phyloP scores from a whole-genome alignment of 106 monocot genomes.

The Cymbidium sinense region DNA sequence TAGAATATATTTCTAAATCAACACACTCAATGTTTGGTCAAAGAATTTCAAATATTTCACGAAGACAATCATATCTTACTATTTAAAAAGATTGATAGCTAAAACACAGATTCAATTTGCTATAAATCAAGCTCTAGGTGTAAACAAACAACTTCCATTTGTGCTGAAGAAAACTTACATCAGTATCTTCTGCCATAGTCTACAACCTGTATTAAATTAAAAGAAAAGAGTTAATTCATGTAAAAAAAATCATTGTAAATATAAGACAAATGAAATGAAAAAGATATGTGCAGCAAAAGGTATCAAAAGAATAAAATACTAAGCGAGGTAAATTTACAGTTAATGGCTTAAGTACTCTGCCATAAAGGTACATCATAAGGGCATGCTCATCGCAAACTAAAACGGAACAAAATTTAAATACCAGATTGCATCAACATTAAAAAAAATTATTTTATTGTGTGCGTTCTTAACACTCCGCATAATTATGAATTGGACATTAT shows the following conservation, averaged over 20 bases:
- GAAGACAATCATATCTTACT: too few relatives aligned
- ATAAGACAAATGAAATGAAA: not conserved
- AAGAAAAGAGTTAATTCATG: not conserved
- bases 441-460: not conserved
- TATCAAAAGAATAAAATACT: not conserved
- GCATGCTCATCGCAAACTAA: not conserved
- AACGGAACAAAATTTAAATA: not conserved
- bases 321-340: too few relatives aligned
- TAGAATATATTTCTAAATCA: too few relatives aligned
- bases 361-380: not conserved
- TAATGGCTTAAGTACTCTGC: too few relatives aligned
- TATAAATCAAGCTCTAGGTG: not conserved
- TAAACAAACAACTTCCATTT: conserved; percentile 1
- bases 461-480: too few relatives aligned
- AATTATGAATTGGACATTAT: too few relatives aligned
- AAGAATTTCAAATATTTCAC: too few relatives aligned
- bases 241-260: not conserved
- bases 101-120: too few relatives aligned
- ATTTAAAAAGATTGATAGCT: too few relatives aligned
- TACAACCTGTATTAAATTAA: conserved; percentile 4
- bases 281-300: not conserved
- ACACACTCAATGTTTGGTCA: too few relatives aligned
- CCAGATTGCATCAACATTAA: not conserved
- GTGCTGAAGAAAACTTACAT: conserved; percentile 7
- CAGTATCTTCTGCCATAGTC: not conserved